Evolutionary conservation across 2,329 filamentous ascomycete genomes (phyloP).

Genomic region (Nemania sp.): DNA sequence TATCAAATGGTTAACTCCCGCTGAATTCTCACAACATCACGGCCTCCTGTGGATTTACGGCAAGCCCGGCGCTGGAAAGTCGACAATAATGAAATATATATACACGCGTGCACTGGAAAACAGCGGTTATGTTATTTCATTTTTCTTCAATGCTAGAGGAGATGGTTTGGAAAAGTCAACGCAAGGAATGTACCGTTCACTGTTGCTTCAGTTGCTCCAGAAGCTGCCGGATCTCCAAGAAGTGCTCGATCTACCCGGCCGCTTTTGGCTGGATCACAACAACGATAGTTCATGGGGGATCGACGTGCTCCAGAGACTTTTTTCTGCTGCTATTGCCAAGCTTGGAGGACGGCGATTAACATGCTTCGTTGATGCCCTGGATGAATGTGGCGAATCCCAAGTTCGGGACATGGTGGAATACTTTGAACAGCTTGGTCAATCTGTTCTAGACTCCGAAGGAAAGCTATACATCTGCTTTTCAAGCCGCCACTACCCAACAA

Average conservation of each 20-base stretch:
- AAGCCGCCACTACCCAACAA: conserved; percentile 49
- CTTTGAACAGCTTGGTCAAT: conserved; percentile 15
- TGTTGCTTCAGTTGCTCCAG: conserved; percentile 52
- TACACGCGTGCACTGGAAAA: conserved; percentile 29
- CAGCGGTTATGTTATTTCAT: conserved; percentile 35
- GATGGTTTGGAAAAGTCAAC: conserved; percentile 50
- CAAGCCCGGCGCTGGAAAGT: conserved; percentile 49
- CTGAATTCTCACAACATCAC: conserved; percentile 35
- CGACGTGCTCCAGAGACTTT: not conserved
- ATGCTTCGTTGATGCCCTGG: conserved; percentile 27
- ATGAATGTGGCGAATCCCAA: conserved; percentile 23
- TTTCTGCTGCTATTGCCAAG: not conserved
- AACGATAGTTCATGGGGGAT: conserved; percentile 3
- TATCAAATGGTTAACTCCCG: conserved; percentile 39
- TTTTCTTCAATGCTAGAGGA: conserved; percentile 57
- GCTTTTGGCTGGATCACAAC: not conserved
- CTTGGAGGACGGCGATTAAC: not conserved
- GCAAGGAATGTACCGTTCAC: conserved; percentile 54
- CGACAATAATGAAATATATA: conserved; percentile 50
- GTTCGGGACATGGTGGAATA: conserved; percentile 21
- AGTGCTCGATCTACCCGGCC: conserved; percentile 21
- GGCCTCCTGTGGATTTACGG: conserved; percentile 51
- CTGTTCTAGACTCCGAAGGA: not conserved
- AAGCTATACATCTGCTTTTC: conserved; percentile 24
- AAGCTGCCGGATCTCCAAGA: conserved; percentile 42